Evolutionary conservation across 225 moss, liverwort and hornwort genomes (phyloP), one percentile per base, ranked within the genome.

Genomic region (Thuidium tamariscinum): DNA sequence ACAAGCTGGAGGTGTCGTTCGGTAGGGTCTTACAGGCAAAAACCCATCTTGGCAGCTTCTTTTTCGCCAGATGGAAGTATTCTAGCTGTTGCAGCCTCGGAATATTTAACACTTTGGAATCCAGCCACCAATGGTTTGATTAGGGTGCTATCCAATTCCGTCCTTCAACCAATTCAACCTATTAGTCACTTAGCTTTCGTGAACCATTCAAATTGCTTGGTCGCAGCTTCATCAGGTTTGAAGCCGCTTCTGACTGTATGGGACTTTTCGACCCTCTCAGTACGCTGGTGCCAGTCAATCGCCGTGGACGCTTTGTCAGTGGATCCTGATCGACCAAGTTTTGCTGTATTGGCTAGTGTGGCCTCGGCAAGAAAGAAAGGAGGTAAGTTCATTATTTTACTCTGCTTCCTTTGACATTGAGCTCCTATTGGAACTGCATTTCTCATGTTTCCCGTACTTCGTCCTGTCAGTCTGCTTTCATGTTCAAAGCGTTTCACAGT

Each of bases 1-100:
- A 44, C 56, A 66, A 91, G 95, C 39, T 99, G 99, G 99, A 92
- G 92, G 84, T 99, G 99, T 87, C 99, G 95, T 62, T 97, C 99
- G 51, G 96, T 99, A 36, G 97, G 95, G 59, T 93, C 95, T 63
- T 95, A 87, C 90, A 95, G 98, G 87, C 93, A 88, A 74, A 94
- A 91, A 66, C 84, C 89, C 71, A 93, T 96, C 54, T 84, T 95
- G 61, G 90, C 93, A 42, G 91, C 94, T 72, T 91, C 95, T 36
- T 99, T 99, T 88, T 99, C 97, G 11, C 89, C 94, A 1, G 99
- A 99, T 82, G 99, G 97, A 72, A 94, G 93, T 34, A 75, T 97
- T 56, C 86, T 99, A 42, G 99, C 95, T 61, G 92, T 93, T 73
- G 93, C 96, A 23, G 95, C 96, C 7, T 95, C 95, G 51, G 96